Percentiles rank a stretch among this genome's conserved stretches.
phyloP scores from a whole-genome alignment of 2,329 filamentous ascomycete species.

The Exophiala alcalophila region DNA sequence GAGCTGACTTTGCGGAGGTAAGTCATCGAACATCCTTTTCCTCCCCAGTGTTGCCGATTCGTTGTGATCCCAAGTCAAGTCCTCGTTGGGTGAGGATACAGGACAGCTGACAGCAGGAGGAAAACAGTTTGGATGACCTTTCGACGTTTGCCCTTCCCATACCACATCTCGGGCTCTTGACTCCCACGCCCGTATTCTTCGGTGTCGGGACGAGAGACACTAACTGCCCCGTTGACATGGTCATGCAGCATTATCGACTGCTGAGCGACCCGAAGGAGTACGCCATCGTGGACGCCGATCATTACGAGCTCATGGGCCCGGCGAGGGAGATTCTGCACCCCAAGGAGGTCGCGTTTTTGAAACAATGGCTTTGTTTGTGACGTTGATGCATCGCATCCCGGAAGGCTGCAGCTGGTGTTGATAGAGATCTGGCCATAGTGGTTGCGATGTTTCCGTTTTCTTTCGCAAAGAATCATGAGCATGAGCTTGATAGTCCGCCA shows the following conservation, averaged over 20 bases:
- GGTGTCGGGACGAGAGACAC: conserved; percentile 35
- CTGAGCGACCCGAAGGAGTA: conserved; percentile 41
- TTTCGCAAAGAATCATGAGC: conserved; percentile 1
- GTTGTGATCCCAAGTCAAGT: neutral
- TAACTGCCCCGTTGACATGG: conserved; percentile 34
- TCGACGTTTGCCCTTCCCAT: conserved; percentile 24
- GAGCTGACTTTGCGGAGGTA: conserved; percentile 37
- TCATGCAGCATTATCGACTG: conserved; percentile 35
- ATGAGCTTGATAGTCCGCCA: too few relatives aligned
- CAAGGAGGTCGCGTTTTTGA: conserved; percentile 36
- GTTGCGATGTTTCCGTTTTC: too few relatives aligned
- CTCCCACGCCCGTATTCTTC: conserved; percentile 40
- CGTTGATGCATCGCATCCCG: too few relatives aligned
- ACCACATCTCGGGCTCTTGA: conserved; percentile 34
- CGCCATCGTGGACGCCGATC: conserved; percentile 36
- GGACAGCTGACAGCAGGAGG: neutral
- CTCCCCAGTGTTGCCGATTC: neutral
- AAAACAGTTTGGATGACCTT: conserved; percentile 14
- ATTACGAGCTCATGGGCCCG: conserved; percentile 40
- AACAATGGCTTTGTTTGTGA: conserved; percentile 17
- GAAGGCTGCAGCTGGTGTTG: too few relatives aligned
- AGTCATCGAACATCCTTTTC: too few relatives aligned
- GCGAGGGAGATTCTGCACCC: conserved; percentile 29
- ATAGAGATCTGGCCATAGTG: too few relatives aligned
- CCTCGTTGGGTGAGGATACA: neutral